phyloP scores from a whole-genome alignment of 2,329 filamentous ascomycete genomes.

The Atkinsonella texensis region DNA sequence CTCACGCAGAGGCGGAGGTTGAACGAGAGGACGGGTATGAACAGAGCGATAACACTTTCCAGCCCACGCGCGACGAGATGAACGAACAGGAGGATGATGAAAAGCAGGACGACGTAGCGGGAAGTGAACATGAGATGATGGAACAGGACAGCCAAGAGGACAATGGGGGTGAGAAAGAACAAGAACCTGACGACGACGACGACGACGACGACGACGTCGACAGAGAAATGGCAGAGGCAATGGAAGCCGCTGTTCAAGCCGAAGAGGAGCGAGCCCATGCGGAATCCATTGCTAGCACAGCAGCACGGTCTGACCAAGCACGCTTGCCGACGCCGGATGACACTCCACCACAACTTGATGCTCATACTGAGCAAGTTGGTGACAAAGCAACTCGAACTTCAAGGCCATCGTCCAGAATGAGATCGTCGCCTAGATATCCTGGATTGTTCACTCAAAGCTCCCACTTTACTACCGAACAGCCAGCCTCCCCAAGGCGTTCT shows the following conservation, averaged over 20 bases:
- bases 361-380: conserved; percentile 9
- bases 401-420: neutral
- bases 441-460: neutral
- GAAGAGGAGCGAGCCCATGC: neutral
- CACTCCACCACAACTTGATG: conserved; percentile 28
- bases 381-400: conserved; percentile 11
- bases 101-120: conserved; percentile 1
- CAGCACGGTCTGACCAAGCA: conserved; percentile 27
- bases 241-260: conserved; percentile 6
- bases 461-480: neutral
- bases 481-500: neutral
- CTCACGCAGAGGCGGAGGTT: neutral
- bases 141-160: conserved; percentile 4
- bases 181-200: conserved; percentile 2
- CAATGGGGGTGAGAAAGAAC: neutral
- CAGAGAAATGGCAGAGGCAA: conserved; percentile 1
- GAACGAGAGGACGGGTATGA: neutral
- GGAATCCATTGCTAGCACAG: conserved; percentile 18
- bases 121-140: conserved; percentile 3
- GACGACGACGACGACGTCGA: conserved; percentile 2
- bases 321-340: conserved; percentile 43
- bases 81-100: neutral
- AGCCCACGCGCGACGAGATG: neutral
- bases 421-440: conserved; percentile 1
- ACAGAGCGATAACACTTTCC: neutral